Evolutionary conservation across 805 yeast species (phyloP).

Genomic region (Teunomyces pallodes): DNA sequence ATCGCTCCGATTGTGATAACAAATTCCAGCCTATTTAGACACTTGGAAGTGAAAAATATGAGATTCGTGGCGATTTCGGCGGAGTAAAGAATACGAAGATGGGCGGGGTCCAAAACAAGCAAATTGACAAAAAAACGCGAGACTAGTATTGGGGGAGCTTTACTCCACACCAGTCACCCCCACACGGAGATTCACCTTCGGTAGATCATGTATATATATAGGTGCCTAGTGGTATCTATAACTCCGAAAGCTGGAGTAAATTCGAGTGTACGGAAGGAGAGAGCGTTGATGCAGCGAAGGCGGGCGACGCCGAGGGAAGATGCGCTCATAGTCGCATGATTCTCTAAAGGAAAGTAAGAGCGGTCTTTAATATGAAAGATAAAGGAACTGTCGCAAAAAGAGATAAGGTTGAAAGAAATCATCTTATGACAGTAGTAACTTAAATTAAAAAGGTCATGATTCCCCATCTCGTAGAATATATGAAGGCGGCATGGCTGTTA

Average conservation of each 20-base stretch:
- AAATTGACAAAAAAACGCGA: neutral
- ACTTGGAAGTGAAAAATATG: neutral
- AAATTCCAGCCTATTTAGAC: neutral
- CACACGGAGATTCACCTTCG: neutral
- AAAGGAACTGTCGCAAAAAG: neutral
- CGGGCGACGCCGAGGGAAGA: neutral
- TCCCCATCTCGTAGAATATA: neutral
- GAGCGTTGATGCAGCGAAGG: neutral
- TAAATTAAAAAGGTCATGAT: no score
- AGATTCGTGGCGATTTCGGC: neutral
- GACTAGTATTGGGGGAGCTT: no score
- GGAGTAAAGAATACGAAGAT: neutral
- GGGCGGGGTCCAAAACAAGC: neutral
- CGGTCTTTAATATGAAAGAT: neutral
- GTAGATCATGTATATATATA: neutral
- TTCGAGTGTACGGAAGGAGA: neutral
- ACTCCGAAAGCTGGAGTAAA: neutral
- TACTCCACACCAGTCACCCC: no score
- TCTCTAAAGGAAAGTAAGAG: neutral
- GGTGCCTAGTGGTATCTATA: neutral
- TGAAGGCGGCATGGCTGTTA: neutral
- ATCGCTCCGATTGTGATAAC: neutral
- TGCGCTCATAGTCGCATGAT: neutral
- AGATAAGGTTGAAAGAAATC: neutral
- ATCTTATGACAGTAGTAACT: no score